Percentiles rank a stretch among this genome's conserved stretches.
These are phyloP conservation scores for Candida michaelii DNA, from an alignment of 805 yeast genomes.

Conservation along the genomic window DNA sequence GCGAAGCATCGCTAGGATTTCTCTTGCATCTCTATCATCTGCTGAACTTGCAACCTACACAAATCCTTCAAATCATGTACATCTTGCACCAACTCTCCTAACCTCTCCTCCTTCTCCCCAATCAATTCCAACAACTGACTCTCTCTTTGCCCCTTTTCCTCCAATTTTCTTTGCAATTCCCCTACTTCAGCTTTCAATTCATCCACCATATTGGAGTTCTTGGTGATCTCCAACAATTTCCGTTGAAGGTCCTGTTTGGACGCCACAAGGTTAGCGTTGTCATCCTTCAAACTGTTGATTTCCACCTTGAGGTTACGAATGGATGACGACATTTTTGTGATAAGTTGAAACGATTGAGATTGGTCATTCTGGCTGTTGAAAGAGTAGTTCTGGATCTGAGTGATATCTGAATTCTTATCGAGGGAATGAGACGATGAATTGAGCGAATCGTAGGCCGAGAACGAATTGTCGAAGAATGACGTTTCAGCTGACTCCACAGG, in stretches of 20 bases:
- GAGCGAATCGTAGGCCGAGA: conserved; percentile 8
- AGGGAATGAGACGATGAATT: conserved; percentile 8
- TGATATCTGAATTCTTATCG: conserved; percentile 4
- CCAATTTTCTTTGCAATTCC: conserved; percentile 14
- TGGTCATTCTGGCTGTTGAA: background rate
- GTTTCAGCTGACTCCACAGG: too few relatives aligned
- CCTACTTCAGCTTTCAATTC: conserved; percentile 31
- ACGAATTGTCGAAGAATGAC: conserved; percentile 2
- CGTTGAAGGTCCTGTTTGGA: conserved; percentile 69
- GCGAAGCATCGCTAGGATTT: too few relatives aligned
- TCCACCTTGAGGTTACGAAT: conserved; percentile 82
- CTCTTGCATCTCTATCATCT: conserved; percentile 66
- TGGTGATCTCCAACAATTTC: conserved; percentile 54
- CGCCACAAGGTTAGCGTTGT: conserved; percentile 47
- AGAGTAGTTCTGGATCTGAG: conserved; percentile 4
- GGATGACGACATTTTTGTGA: conserved; percentile 72
- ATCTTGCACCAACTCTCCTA: conserved; percentile 84
- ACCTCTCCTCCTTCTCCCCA: conserved; percentile 86
- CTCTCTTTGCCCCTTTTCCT: conserved; percentile 23
- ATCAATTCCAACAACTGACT: conserved; percentile 65
- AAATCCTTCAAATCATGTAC: conserved; percentile 85
- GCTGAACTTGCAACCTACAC: conserved; percentile 81
- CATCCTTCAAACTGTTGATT: conserved; percentile 61
- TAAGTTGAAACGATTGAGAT: conserved; percentile 50
- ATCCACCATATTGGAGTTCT: conserved; percentile 28